phyloP scores from a whole-genome alignment of 108 stramenopile species.

The Cyclotella distinguenda region DNA sequence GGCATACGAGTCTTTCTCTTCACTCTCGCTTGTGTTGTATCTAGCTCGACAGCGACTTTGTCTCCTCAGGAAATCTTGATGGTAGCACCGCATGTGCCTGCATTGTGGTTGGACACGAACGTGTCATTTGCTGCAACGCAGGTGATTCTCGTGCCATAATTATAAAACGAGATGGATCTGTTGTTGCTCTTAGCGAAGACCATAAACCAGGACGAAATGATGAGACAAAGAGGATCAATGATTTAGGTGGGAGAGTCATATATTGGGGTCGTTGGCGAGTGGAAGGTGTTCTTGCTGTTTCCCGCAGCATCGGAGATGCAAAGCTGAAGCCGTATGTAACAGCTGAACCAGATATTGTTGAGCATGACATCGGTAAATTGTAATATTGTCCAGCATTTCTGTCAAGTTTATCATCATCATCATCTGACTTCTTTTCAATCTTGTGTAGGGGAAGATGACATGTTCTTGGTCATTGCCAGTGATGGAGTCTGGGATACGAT shows the following conservation, averaged over 20 bases:
- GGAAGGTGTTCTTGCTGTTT: constrained; percentile 95
- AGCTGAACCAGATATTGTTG: constrained; percentile 79
- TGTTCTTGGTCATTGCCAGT: constrained; percentile 83
- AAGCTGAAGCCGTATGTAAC: constrained; percentile 88
- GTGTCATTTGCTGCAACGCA: constrained; percentile 92
- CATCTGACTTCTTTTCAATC: background rate
- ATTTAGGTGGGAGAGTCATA: constrained; percentile 89
- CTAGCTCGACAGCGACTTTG: constrained; percentile 78
- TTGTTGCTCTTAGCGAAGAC: constrained; percentile 77
- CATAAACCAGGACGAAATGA: constrained; percentile 93
- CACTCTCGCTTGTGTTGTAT: background rate
- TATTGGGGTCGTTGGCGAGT: constrained; percentile 94
- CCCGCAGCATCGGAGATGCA: constrained; percentile 92
- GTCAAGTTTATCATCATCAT: background rate
- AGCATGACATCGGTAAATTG: constrained; percentile 64
- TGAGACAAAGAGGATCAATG: constrained; percentile 87
- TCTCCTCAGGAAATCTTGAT: constrained; percentile 73
- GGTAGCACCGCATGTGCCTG: constrained; percentile 84
- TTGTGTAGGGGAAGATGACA: constrained; percentile 69
- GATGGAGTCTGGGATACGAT: constrained; percentile 92
- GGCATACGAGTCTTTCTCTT: too few relatives aligned
- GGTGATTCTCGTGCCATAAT: constrained; percentile 95
- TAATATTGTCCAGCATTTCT: background rate
- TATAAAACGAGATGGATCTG: constrained; percentile 81
- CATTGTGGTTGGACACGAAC: constrained; percentile 66